These are phyloP conservation scores for Chrysanthemum lavandulifolium DNA, from an alignment of 129 eudicot species.

Conservation along the genomic window DNA sequence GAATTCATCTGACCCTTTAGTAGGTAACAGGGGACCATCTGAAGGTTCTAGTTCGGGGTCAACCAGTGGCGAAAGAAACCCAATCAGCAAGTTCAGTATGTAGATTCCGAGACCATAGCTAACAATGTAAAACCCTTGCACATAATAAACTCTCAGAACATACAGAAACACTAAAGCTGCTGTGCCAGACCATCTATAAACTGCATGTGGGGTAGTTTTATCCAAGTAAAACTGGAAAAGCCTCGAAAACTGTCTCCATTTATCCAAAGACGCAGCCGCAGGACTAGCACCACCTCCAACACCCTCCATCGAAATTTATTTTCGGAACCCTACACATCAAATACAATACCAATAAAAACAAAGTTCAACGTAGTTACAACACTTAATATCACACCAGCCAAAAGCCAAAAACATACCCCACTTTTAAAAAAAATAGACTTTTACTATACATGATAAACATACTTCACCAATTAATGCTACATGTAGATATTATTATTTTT, in stretches of 20 bases:
- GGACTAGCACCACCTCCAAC: constrained; percentile 52
- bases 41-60: constrained; percentile 84
- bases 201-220: constrained; percentile 71
- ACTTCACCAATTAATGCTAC: background rate
- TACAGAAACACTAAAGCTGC: constrained; percentile 51
- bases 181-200: constrained; percentile 77
- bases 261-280: constrained; percentile 51
- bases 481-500: background rate
- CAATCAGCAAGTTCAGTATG: constrained; percentile 84
- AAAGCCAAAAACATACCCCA: background rate
- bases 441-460: background rate
- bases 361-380: background rate
- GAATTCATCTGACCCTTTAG: constrained; percentile 87
- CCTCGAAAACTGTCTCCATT: constrained; percentile 63
- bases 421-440: too few relatives aligned
- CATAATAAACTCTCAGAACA: constrained; percentile 56
- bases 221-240: constrained; percentile 77
- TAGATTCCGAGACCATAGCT: constrained; percentile 89
- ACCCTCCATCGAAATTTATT: constrained; percentile 60
- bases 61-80: constrained; percentile 90
- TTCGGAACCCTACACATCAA: constrained; percentile 37
- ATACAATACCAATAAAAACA: constrained; percentile 22
- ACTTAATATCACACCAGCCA: background rate
- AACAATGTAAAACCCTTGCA: constrained; percentile 81
- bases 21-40: constrained; percentile 74